Base-by-base conservation (phyloP, 2,329 filamentous ascomycete genomes). In the Geoglossum cookeanum region DNA sequence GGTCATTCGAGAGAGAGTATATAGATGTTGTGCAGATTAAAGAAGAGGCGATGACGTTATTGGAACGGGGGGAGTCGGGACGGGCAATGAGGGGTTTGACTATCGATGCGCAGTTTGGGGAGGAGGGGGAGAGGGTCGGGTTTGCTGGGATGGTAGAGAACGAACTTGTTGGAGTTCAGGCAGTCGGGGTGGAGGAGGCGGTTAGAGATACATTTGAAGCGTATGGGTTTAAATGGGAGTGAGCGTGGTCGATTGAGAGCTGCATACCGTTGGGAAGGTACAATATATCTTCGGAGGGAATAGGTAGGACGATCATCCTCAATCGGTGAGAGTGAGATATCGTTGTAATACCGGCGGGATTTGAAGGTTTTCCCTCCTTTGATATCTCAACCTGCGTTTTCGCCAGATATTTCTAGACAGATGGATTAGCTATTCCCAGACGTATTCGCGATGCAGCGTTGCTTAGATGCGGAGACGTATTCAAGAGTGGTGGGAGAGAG, bases 61-160 rank as follows among this genome's bases (percentile, higher is more conserved):
- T 69, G 33, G 64, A 64, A 22, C 60, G 58, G 32, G 66, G 67
- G 3, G 64, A 68, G 32, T 37, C 57, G 1, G 59, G 3, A 8
- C 65, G 63, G 53, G 65, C 65, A 1, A 65, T 68, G 60, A 65
- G 64, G 47, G 67, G 68, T 0, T 56, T 69, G 48, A 59, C 62
- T 1, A 33, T 68, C 17, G 64, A 62, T 55, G 63, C 64, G 47
- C 66, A 69, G 56, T 69, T 68, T 39, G 66, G 65, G n/a, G 67
- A 67, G 48, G 64, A 56, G 3, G 63, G 66, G 32, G 61, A 59
- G 35, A 63, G 58, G 29, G 63, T 64, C 17, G 60, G 64, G 39
- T 65, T 68, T 29, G 63, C 62, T 30, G 59, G 60, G 33, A 13
- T 65, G 58, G 59, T 65, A 5, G 63, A 67, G 58, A 69, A 69